A percentile compares a stretch with the other conserved stretches of the same genome.
Conservation (phyloP, 495 filamentous ascomycete species). For the Penicillium bovifimosum region DNA sequence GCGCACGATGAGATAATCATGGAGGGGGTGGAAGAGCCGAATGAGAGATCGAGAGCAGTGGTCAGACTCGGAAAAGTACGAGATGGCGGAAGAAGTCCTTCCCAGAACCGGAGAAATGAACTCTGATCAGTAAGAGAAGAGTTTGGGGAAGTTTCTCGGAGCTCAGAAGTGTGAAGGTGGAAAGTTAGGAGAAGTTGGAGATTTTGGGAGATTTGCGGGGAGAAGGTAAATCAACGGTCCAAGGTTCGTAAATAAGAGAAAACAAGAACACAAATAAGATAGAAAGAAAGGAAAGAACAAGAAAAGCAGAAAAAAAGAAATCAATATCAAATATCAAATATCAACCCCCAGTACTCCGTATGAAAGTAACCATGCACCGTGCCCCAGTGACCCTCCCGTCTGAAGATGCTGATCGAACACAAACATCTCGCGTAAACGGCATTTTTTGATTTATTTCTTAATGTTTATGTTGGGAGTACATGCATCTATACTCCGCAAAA, state of each 20-base stretch:
- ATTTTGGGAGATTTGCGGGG: neutral
- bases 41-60: neutral
- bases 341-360: no score
- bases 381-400: neutral
- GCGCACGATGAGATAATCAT: conserved; percentile 18
- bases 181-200: neutral
- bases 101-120: neutral
- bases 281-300: conserved; percentile 5
- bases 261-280: conserved; percentile 8
- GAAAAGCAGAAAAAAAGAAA: conserved; percentile 3
- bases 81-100: neutral
- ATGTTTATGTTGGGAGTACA: neutral
- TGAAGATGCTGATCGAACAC: conserved; percentile 13
- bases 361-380: conserved; percentile 3
- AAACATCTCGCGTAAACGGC: conserved; percentile 4
- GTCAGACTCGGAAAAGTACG: neutral
- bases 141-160: neutral
- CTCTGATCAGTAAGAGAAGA: neutral
- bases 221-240: no score
- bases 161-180: neutral
- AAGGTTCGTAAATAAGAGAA: no score
- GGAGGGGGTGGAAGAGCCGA: conserved; percentile 6
- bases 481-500: neutral
- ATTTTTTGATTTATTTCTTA: neutral
- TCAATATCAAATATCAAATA: neutral